phyloP scores from a whole-genome alignment of 163 green algal species.

The Chlorella variabilis region DNA sequence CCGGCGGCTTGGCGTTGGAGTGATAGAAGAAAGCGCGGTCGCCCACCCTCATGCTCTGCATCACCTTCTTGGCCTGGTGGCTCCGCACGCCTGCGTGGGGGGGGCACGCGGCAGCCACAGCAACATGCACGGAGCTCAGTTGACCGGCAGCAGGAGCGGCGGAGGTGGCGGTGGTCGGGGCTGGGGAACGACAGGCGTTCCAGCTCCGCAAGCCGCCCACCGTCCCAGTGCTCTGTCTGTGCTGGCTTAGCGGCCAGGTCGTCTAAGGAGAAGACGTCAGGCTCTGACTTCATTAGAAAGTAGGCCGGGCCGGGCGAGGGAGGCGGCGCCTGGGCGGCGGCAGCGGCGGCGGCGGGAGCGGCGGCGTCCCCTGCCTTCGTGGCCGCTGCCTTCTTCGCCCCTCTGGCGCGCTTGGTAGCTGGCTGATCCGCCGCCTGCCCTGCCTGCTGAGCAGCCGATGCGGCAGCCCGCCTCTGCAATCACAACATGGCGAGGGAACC shows the following conservation, averaged over 20 bases:
- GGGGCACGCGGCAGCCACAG: too few species aligned
- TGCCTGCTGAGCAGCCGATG: too few species aligned
- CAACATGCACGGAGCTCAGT: too few species aligned
- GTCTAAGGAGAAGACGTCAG: constrained; percentile 73
- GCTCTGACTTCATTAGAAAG: constrained; percentile 60
- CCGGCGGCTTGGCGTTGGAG: constrained; percentile 66
- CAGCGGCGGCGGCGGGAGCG: too few species aligned
- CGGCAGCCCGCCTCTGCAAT: background rate
- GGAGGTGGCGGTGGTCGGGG: background rate
- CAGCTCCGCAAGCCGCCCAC: too few species aligned
- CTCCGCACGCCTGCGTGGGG: constrained; percentile 44
- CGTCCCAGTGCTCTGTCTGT: constrained; percentile 70
- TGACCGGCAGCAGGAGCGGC: too few species aligned
- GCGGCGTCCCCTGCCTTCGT: background rate
- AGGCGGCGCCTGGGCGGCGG: too few species aligned
- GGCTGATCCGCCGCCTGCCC: background rate
- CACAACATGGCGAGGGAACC: too few species aligned
- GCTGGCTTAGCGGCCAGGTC: constrained; percentile 53
- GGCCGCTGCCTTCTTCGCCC: background rate
- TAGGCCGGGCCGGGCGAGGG: too few species aligned
- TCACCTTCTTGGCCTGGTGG: constrained; percentile 61
- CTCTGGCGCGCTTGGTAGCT: background rate
- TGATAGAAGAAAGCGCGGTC: constrained; percentile 76
- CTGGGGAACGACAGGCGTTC: too few species aligned
- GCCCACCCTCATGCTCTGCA: constrained; percentile 61